Evolutionary conservation across 2,329 filamentous ascomycete genomes (phyloP), one percentile per base, ranked within the genome.

Genomic region (Laburnicola sp.): DNA sequence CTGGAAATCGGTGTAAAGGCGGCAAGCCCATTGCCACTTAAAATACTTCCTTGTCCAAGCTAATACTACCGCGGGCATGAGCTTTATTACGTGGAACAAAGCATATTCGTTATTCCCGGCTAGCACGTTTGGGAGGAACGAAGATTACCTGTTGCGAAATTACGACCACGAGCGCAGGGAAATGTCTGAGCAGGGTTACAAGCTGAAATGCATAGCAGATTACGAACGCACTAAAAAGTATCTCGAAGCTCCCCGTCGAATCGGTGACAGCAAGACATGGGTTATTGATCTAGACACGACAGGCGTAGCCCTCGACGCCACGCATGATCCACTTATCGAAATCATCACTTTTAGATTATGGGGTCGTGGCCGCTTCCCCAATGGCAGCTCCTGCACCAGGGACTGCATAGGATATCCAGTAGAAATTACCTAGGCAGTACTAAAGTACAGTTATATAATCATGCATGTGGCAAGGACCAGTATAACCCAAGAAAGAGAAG

Each of bases 11-110:
- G 16, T 16, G 16, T 16, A 16, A 16, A 16, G 16, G 16, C 16
- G 16, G 16, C 16, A 16, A 16, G 16, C 16, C 16, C 16, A 16
- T 16, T 16, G 16, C 16, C 16, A 16, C 16, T 30, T 16, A 8
- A 3, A 5, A 31, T 31, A 8, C 1, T 22, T 10, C 6, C 27
- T 26, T 9, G 7, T 39, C 27, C 25, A 41, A 41, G 10, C 35
- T 6, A 6, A 5, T 23, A 23, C 36, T 3, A 47, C 52, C 2
- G 34, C 35, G 7, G 27, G 11, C 21, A 9, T 53, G 30, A 41
- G 11, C 28, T 42, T 53, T 10, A 37, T 53, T 8, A n/a, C 53
- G 2, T 53, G 53, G 50, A 50, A 56, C 46, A 56, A 47, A 25
- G 46, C 35, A 2, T 56, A 50, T 34, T 36, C 30, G 5, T n/a